phyloP scores from a whole-genome alignment of 176 grass and related monocot genomes.

The sorghum (Sorghum bicolor) region Sorghum_bicolor_NCBIv3 NC_012870.2:61983501-61984000 shows the following conservation, averaged over 20 bases:
- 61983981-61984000: neutral
- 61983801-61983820: neutral
- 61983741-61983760: neutral
- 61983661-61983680: neutral
- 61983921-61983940: neutral
- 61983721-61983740: neutral
- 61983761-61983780: constrained; percentile 8
- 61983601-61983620: neutral
- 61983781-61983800: neutral
- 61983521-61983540: neutral
- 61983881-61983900: neutral
- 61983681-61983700: constrained; percentile 8
- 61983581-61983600: neutral
- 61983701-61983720: neutral
- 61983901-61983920: neutral
- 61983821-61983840: neutral
- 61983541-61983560: neutral
- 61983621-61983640: neutral
- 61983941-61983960: neutral
- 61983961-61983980: neutral
- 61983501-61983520: neutral
- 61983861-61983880: neutral
- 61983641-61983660: neutral
- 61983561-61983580: neutral
- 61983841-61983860: constrained; percentile 3